Conservation (phyloP, 768 basidiomycete genomes). For the Auricularia heimuer region DNA sequence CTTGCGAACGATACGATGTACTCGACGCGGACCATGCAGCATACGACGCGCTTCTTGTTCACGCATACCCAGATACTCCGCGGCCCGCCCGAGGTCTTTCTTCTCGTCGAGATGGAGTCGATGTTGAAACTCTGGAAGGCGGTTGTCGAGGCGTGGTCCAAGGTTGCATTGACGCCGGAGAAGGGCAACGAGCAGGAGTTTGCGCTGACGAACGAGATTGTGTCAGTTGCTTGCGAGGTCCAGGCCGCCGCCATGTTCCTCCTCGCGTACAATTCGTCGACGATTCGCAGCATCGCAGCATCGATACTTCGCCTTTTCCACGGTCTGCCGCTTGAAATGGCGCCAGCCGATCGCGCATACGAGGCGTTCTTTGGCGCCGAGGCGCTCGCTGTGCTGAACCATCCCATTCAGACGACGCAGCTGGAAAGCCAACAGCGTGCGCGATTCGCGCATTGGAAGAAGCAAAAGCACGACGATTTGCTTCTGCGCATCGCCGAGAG, state of each 20-base stretch:
- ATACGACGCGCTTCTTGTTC: conserved; percentile 66
- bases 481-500: conserved; percentile 67
- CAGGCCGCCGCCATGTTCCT: conserved; percentile 69
- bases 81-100: conserved; percentile 51
- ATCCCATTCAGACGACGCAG: conserved; percentile 53
- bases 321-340: conserved; percentile 36
- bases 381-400: conserved; percentile 53
- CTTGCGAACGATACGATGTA: conserved; percentile 54
- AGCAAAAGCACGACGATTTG: conserved; percentile 44
- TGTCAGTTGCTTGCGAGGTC: conserved; percentile 47
- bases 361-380: conserved; percentile 45
- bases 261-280: conserved; percentile 43
- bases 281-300: conserved; percentile 50
- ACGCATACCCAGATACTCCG: conserved; percentile 51
- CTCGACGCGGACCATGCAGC: conserved; percentile 47
- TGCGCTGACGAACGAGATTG: conserved; percentile 21
- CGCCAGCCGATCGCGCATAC: conserved; percentile 29
- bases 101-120: conserved; percentile 57
- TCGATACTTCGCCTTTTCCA: conserved; percentile 53
- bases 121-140: conserved; percentile 65
- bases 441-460: conserved; percentile 56
- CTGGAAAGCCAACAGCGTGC: conserved; percentile 20
- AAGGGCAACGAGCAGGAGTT: conserved; percentile 9
- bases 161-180: conserved; percentile 21
- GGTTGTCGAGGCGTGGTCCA: conserved; percentile 62